Percentiles rank a stretch among this genome's conserved stretches.
These are phyloP conservation scores for Lophium mytilinum DNA, from an alignment of 495 filamentous ascomycete genomes.

Conservation along the genomic window DNA sequence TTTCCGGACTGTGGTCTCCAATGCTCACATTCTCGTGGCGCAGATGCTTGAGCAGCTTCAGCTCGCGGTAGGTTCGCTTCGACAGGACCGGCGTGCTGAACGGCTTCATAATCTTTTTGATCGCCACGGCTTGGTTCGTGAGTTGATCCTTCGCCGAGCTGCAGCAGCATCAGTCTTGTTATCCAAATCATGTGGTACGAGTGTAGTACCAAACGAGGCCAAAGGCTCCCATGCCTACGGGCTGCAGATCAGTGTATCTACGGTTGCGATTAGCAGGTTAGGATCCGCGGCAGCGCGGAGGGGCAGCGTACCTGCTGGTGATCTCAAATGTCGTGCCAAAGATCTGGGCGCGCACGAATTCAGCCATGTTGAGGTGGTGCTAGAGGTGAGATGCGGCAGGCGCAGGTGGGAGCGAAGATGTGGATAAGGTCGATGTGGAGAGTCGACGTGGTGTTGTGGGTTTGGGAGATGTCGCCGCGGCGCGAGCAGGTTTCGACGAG, in stretches of 20 bases:
- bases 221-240: slow-evolving; percentile 98
- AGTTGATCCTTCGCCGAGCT: slow-evolving; percentile 97
- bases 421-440: background rate
- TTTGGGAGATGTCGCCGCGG: background rate
- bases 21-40: slow-evolving; percentile 85
- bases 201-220: slow-evolving; percentile 83
- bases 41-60: slow-evolving; percentile 95
- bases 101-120: slow-evolving; percentile 99
- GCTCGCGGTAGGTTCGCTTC: slow-evolving; percentile 92
- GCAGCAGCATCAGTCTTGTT: slow-evolving; percentile 9
- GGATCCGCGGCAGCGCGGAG: background rate
- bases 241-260: slow-evolving; percentile 95
- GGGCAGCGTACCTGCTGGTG: slow-evolving; percentile 72
- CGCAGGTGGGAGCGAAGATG: slow-evolving; percentile 1
- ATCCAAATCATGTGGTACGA: background rate
- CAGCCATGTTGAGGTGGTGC: slow-evolving; percentile 32
- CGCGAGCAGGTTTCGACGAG: slow-evolving; percentile 6
- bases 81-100: slow-evolving; percentile 97
- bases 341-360: slow-evolving; percentile 98
- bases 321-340: slow-evolving; percentile 99
- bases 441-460: background rate
- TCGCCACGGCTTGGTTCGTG: slow-evolving; percentile 86
- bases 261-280: slow-evolving; percentile 8
- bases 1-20: background rate
- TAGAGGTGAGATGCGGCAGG: slow-evolving; percentile 1